Base-by-base conservation (phyloP, 208 protist species). In the Lotmaria passim region DNA sequence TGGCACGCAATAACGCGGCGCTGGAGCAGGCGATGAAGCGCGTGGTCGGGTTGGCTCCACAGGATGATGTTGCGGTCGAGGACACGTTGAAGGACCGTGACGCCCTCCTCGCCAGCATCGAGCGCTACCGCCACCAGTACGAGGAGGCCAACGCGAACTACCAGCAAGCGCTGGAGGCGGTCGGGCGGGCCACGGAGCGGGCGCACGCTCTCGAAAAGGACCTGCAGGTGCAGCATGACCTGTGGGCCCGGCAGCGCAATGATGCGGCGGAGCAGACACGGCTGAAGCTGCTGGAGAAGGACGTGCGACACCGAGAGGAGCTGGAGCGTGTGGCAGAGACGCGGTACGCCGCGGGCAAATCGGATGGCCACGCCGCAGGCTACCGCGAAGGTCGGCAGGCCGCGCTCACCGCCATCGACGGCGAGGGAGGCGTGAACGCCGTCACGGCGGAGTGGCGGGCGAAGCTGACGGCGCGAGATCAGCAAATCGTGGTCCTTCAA, bases 71-170 rank as follows among this genome's bases (percentile, higher is more conserved):
- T 1, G 78, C 81, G 36, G 44, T 82, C 8, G 85, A 90, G 62
- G 85, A 94, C 67, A 50, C 71, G 38, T 11, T 75, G 33, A 86
- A 86, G 51, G 86, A 92, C 69, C 82, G 79, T 47, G 83, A 90
- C 50, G 72, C 66, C 30, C 82, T 94, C 41, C 75, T 92, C 52
- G 89, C 86, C 17, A 69, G 60, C 21, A 51, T 94, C 26, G 89
- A 94, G 76, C 65, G 67, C 24, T 75, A 87, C 46, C 83, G 90
- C 31, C 12, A 34, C 12, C 43, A 61, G 17, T 81, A 81, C 23
- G 86, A 89, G 68, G 89, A 94, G 66, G 79, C 81, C 38, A 85
- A 68, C 48, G 48, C 17, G 1, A 89, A 85, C 59, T 94, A 94
- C 68, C 86, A 92, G 33, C 78, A 76, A 7, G 86, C 89, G 33